Percentiles rank a stretch among this genome's conserved stretches.
Conservation (phyloP, 306 rosid genomes). For the Parietaria judaica region DNA sequence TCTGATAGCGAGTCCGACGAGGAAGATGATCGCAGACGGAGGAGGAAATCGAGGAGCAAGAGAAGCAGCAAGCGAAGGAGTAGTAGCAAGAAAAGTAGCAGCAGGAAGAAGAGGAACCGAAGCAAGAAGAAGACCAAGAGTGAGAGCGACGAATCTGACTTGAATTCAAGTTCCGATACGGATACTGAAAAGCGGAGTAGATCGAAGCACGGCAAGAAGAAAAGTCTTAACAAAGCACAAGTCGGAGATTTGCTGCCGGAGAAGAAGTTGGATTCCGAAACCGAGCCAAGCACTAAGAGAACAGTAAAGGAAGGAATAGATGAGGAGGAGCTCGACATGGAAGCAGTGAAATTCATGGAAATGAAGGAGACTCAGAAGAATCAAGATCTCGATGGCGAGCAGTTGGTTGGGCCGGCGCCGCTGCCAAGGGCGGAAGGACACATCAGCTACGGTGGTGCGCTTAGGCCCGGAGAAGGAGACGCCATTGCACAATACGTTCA, state of each 20-base stretch:
- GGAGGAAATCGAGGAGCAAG: conserved; percentile 26
- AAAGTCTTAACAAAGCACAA: conserved; percentile 29
- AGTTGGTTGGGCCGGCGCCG: conserved; percentile 84
- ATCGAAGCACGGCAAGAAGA: conserved; percentile 29
- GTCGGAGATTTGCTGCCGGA: conserved; percentile 31
- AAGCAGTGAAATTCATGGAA: conserved; percentile 60
- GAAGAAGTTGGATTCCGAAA: conserved; percentile 38
- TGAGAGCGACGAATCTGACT: conserved; percentile 3
- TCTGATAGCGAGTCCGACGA: conserved; percentile 34
- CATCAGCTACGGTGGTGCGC: conserved; percentile 98
- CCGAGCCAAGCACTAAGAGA: conserved; percentile 26
- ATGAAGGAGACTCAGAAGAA: conserved; percentile 71
- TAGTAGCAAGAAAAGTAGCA: conserved; percentile 21
- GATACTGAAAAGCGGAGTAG: conserved; percentile 34
- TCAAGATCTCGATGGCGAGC: conserved; percentile 54
- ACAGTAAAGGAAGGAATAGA: conserved; percentile 36
- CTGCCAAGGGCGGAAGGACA: conserved; percentile 94
- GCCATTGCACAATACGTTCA: conserved; percentile 96
- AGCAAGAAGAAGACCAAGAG: conserved; percentile 23
- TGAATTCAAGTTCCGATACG: conserved; percentile 15
- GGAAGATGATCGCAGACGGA: conserved; percentile 33
- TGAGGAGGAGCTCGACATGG: conserved; percentile 35
- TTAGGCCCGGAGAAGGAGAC: conserved; percentile 98
- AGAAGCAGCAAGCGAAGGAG: conserved; percentile 16
- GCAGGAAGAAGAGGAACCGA: conserved; percentile 9